phyloP scores from a whole-genome alignment of 176 grass and related monocot genomes.

The Saccharum officinarum region DNA sequence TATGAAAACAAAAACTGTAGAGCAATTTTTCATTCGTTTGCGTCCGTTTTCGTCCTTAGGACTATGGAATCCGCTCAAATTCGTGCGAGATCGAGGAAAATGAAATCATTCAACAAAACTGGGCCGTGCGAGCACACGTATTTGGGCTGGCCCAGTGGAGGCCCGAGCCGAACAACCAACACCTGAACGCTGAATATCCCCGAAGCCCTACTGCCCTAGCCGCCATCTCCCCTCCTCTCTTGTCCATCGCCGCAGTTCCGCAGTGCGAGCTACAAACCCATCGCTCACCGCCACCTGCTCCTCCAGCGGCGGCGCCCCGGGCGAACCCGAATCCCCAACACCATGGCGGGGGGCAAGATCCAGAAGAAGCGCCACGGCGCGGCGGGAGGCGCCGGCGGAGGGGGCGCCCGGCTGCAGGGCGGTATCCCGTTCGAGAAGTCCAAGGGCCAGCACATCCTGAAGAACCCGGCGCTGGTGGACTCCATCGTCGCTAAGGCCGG shows the following conservation, averaged over 20 bases:
- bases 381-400: conserved; percentile 25
- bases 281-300: not conserved
- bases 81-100: not conserved
- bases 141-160: not conserved
- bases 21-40: too few species aligned
- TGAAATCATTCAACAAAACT: not conserved
- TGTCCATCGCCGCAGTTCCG: not conserved
- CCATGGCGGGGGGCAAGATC: conserved; percentile 87
- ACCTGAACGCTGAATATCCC: not conserved
- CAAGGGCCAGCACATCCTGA: conserved; percentile 92
- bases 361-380: conserved; percentile 66
- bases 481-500: conserved; percentile 86
- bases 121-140: not conserved
- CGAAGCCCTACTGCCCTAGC: not conserved
- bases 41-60: too few species aligned
- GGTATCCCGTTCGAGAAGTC: conserved; percentile 97
- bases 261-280: not conserved
- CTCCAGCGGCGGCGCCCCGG: not conserved
- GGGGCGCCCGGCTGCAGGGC: conserved; percentile 53
- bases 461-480: conserved; percentile 83
- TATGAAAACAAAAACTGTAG: too few species aligned
- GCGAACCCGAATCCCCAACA: not conserved
- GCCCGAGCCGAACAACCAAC: not conserved
- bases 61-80: not conserved
- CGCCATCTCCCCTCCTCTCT: not conserved